Conservation (phyloP, 192 early-diverging fungal species). For the Rhizophagus sp. region DNA sequence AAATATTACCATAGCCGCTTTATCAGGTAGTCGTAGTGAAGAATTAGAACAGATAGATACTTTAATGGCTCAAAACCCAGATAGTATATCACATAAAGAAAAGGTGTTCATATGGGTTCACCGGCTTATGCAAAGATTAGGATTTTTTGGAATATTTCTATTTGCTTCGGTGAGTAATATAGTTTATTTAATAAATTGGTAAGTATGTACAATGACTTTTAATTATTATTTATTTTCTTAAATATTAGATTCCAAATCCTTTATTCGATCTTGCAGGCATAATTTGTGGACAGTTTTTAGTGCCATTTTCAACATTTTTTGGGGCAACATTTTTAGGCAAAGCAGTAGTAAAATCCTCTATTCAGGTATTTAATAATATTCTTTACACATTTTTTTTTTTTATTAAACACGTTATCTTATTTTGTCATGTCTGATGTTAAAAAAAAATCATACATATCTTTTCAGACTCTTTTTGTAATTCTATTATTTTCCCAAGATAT, state of each 20-base stretch:
- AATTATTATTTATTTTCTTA: conserved; percentile 7
- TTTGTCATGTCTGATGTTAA: too few species aligned
- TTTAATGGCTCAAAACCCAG: conserved; percentile 47
- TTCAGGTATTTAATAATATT: conserved; percentile 59
- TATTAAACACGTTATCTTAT: background rate
- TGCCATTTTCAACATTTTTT: conserved; percentile 94
- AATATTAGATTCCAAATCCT: conserved; percentile 85
- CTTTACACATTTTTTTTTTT: background rate
- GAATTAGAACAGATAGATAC: conserved; percentile 48
- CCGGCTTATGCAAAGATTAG: conserved; percentile 70
- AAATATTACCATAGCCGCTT: conserved; percentile 39
- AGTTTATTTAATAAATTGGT: too few species aligned
- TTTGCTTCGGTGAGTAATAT: conserved; percentile 74
- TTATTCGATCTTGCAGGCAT: conserved; percentile 97
- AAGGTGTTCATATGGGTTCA: conserved; percentile 66
- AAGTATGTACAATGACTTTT: background rate
- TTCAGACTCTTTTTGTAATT: conserved; percentile 74
- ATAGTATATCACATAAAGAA: conserved; percentile 66
- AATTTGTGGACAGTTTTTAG: conserved; percentile 87
- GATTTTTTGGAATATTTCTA: conserved; percentile 88
- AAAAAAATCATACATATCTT: conserved; percentile 10
- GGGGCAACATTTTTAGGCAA: conserved; percentile 95
- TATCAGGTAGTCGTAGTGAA: conserved; percentile 54
- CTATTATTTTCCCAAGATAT: conserved; percentile 82
- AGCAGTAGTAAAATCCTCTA: conserved; percentile 82